Evolutionary conservation across 2,329 filamentous ascomycete species (phyloP).

Genomic region (Zymoseptoria passerinii): DNA sequence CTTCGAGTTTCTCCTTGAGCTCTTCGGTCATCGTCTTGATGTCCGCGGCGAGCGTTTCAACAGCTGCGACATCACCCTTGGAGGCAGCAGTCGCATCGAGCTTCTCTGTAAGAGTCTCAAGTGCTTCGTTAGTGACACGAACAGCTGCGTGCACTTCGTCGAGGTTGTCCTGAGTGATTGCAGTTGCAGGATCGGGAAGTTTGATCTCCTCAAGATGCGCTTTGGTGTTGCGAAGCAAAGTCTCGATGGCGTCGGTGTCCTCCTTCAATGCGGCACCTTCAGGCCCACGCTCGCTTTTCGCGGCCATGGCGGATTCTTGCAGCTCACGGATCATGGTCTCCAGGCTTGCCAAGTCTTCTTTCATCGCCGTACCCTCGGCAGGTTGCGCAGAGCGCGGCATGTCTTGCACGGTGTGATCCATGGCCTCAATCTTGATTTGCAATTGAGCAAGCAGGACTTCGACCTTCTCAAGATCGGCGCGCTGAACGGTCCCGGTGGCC

Average conservation of each 20-base stretch:
- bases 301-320: slow-evolving; percentile 50
- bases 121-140: slow-evolving; percentile 64
- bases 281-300: slow-evolving; percentile 29
- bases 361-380: slow-evolving; percentile 33
- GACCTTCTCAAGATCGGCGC: slow-evolving; percentile 74
- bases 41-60: slow-evolving; percentile 73
- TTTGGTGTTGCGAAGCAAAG: slow-evolving; percentile 81
- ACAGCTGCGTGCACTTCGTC: slow-evolving; percentile 59
- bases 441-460: slow-evolving; percentile 77
- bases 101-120: slow-evolving; percentile 58
- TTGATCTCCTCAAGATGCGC: slow-evolving; percentile 74
- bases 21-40: slow-evolving; percentile 70
- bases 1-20: slow-evolving; percentile 31
- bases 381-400: slow-evolving; percentile 37
- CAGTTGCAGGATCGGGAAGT: slow-evolving; percentile 56
- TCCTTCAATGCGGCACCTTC: slow-evolving; percentile 62
- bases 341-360: slow-evolving; percentile 45
- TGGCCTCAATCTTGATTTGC: slow-evolving; percentile 71
- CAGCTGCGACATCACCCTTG: slow-evolving; percentile 67
- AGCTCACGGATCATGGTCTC: slow-evolving; percentile 46
- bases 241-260: slow-evolving; percentile 85
- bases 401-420: slow-evolving; percentile 49
- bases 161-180: slow-evolving; percentile 55
- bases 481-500: slow-evolving; percentile 42
- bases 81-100: slow-evolving; percentile 61